These are phyloP conservation scores for Panus rudis DNA, from an alignment of 768 basidiomycete species.

Conservation along the genomic window DNA sequence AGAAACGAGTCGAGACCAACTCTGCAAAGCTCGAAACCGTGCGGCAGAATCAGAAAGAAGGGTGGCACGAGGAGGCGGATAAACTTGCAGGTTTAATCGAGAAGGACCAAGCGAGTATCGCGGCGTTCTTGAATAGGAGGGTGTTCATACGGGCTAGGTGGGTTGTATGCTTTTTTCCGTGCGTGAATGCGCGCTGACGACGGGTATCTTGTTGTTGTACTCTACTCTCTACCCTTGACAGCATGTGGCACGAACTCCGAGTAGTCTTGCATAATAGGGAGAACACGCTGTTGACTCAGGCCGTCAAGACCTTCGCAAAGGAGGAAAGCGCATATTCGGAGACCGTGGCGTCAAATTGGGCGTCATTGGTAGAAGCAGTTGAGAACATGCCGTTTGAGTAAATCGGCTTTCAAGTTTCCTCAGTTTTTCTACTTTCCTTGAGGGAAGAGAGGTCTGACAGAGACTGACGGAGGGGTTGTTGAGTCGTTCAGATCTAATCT, in stretches of 20 bases:
- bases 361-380: constrained; percentile 58
- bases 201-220: not conserved
- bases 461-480: too few relatives aligned
- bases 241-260: constrained; percentile 95
- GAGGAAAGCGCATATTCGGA: constrained; percentile 70
- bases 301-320: constrained; percentile 64
- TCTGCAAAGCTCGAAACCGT: constrained; percentile 72
- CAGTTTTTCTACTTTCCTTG: too few relatives aligned
- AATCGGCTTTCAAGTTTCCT: too few relatives aligned
- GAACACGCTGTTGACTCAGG: constrained; percentile 69
- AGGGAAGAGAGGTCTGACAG: too few relatives aligned
- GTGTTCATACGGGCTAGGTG: constrained; percentile 87
- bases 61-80: constrained; percentile 85
- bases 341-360: constrained; percentile 65
- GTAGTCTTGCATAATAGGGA: constrained; percentile 89
- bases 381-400: constrained; percentile 85
- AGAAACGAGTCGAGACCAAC: constrained; percentile 76
- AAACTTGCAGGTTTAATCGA: constrained; percentile 65
- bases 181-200: not conserved
- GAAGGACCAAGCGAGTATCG: constrained; percentile 79
- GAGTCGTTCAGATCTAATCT: too few relatives aligned
- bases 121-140: constrained; percentile 64
- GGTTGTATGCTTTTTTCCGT: constrained; percentile 17
- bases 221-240: constrained; percentile 20
- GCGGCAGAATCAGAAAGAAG: constrained; percentile 63